These are phyloP conservation scores for Termitomyces sp. DNA, from an alignment of 768 basidiomycete species.

Conservation along the genomic window DNA sequence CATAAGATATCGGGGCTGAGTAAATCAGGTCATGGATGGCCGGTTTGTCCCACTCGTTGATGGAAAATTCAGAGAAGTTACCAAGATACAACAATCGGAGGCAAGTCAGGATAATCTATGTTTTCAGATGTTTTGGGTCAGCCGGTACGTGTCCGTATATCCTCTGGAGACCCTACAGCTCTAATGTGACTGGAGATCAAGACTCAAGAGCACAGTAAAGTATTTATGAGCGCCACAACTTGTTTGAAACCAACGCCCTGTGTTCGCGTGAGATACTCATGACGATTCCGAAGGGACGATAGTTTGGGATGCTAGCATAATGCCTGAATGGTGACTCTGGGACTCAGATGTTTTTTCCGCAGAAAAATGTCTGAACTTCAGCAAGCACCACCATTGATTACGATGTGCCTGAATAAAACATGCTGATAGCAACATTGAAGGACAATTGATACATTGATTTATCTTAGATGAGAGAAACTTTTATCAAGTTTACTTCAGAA, in stretches of 20 bases:
- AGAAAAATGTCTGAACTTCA: background rate
- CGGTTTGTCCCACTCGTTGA: too few relatives aligned
- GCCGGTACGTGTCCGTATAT: background rate
- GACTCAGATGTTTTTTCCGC: background rate
- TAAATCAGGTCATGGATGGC: background rate
- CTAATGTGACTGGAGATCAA: background rate
- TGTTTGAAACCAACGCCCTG: background rate
- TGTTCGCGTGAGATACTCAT: too few relatives aligned
- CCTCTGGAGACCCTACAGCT: too few relatives aligned
- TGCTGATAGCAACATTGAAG: too few relatives aligned
- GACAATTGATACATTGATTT: background rate
- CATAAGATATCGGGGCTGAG: background rate
- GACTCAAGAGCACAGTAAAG: background rate
- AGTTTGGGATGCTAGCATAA: background rate
- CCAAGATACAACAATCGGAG: too few relatives aligned
- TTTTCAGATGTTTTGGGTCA: background rate
- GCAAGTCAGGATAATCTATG: background rate
- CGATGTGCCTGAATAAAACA: background rate
- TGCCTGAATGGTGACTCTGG: background rate
- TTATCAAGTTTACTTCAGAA: slow-evolving; percentile 4
- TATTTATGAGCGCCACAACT: background rate
- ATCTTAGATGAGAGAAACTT: background rate
- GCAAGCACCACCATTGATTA: background rate
- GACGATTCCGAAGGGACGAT: background rate
- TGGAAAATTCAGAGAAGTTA: too few relatives aligned